Evolutionary conservation across 306 rosid species (phyloP), one percentile per base, ranked within the genome.

Genomic region (Pterocarpus macrocarpus): DNA sequence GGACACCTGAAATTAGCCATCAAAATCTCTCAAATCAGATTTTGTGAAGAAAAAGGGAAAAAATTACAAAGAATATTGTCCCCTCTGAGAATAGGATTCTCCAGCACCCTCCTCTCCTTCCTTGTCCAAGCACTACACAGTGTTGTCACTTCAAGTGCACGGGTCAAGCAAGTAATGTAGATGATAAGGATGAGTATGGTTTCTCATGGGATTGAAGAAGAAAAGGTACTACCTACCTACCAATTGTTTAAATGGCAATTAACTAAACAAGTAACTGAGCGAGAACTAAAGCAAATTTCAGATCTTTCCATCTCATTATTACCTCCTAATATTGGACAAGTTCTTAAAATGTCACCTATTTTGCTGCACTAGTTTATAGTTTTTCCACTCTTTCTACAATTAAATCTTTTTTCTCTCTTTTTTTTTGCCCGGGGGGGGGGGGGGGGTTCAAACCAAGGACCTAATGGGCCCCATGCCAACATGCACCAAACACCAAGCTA

Each of bases 1-100:
- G 97, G 97, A 58, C 96, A 89, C 93, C 93, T 89, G 75, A 64
- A 77, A 72, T 84, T 53, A 53, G 57, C 68, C 84, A 80, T 22
- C 38, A 79, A 80, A 35, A 55, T 66, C 49, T 22, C 28, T 22
- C 28, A 22, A 22, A 22, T 22, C 28, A 22, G 28, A 22, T 22
- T 22, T 67, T 39, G 33, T 68, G 36, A 59, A 66, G 49, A 68
- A 5, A 78, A 66, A 35, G 22, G 44, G 5, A 78, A 43, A 5
- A 5, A 71, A 67, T 32, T 74, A 12, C 69, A 33, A 43, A 39
- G 61, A 73, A 52, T 57, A 22, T 22, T 28, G 57, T 59, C n/a
- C 38, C 39, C 8, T 1, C 15, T 2, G 65, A 59, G 12, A 8
- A 17, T 58, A 22, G 64, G 13, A 58, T 58, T 28, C 64, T 14